Percentiles rank a stretch among this genome's conserved stretches.
These are phyloP conservation scores for Neonectria sp. DNA, from an alignment of 2,329 filamentous ascomycete genomes.

Conservation along the genomic window DNA sequence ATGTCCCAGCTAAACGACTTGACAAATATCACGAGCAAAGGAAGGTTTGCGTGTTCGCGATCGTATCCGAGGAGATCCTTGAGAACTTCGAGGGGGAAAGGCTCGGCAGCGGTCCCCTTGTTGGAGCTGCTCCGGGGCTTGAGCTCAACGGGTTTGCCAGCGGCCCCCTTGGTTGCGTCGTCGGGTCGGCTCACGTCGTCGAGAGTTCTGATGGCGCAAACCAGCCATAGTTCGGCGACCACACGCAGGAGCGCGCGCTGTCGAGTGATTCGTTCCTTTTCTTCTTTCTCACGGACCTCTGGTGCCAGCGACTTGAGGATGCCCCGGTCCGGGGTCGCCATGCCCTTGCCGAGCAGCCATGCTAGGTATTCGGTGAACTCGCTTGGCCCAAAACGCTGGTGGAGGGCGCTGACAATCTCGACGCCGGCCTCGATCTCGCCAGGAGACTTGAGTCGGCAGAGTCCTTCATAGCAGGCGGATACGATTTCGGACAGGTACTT, in stretches of 20 bases:
- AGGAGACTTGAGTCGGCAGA: conserved; percentile 91
- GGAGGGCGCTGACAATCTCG: conserved; percentile 94
- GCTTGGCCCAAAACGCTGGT: conserved; percentile 91
- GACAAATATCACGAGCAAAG: conserved; percentile 93
- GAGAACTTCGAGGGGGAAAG: conserved; percentile 96
- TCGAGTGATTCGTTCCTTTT: conserved; percentile 90
- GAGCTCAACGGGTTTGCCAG: conserved; percentile 74
- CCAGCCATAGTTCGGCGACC: conserved; percentile 96
- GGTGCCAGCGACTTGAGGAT: conserved; percentile 82
- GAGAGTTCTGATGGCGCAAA: conserved; percentile 87
- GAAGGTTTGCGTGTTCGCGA: conserved; percentile 91
- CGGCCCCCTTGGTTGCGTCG: conserved; percentile 72
- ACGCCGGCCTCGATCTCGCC: conserved; percentile 94
- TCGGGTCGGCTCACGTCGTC: conserved; percentile 75
- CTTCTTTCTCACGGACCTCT: conserved; percentile 93
- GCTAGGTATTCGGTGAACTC: conserved; percentile 94
- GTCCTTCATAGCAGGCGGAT: conserved; percentile 93
- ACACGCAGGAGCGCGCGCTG: conserved; percentile 91
- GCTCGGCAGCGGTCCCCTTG: conserved; percentile 80
- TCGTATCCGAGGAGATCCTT: conserved; percentile 97
- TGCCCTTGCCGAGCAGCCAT: conserved; percentile 91
- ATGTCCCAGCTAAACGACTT: conserved; percentile 98
- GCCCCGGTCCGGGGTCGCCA: conserved; percentile 91
- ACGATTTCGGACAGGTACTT: conserved; percentile 99
- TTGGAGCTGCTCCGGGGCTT: conserved; percentile 69